A percentile compares a stretch with the other conserved stretches of the same genome.
Evolutionary conservation across 2,329 filamentous ascomycete genomes (phyloP).

Genomic region (Neonectria sp.): DNA sequence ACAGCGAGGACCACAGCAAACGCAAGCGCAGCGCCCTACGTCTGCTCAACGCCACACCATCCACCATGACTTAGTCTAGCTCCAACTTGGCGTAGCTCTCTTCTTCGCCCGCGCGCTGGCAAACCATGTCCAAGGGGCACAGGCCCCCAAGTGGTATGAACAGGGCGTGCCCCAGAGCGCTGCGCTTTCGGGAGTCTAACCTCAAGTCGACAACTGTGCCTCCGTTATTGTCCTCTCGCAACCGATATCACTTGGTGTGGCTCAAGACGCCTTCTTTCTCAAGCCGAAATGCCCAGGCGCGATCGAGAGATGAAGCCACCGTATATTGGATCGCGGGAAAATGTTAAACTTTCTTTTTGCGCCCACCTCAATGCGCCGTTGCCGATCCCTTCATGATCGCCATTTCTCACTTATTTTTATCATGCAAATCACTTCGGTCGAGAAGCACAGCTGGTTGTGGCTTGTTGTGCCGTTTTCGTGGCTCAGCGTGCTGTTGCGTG

Average conservation of each 20-base stretch:
- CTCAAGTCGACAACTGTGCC: not conserved
- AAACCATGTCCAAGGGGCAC: constrained; percentile 7
- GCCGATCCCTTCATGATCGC: constrained; percentile 25
- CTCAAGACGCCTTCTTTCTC: not conserved
- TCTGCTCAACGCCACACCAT: constrained; percentile 41
- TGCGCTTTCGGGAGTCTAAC: not conserved
- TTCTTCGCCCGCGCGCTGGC: constrained; percentile 33
- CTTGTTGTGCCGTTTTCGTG: constrained; percentile 5
- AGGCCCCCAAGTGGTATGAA: not conserved
- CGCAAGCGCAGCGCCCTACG: constrained; percentile 31
- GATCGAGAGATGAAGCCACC: constrained; percentile 23
- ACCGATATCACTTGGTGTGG: not conserved
- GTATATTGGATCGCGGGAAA: constrained; percentile 3
- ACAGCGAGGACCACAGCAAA: constrained; percentile 10
- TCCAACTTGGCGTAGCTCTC: constrained; percentile 24
- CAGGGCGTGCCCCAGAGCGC: constrained; percentile 8
- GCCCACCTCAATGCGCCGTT: constrained; percentile 15
- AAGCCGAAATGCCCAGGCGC: constrained; percentile 1
- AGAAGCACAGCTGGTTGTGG: not conserved
- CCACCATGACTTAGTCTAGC: constrained; percentile 24
- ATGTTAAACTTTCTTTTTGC: constrained; percentile 18
- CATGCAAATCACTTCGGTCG: constrained; percentile 17
- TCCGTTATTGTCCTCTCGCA: not conserved
- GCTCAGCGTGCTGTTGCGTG: constrained; percentile 20
- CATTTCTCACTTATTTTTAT: constrained; percentile 31